These are phyloP conservation scores for Coccomyxa sp. DNA, from an alignment of 139 green algal genomes.

Conservation along the genomic window DNA sequence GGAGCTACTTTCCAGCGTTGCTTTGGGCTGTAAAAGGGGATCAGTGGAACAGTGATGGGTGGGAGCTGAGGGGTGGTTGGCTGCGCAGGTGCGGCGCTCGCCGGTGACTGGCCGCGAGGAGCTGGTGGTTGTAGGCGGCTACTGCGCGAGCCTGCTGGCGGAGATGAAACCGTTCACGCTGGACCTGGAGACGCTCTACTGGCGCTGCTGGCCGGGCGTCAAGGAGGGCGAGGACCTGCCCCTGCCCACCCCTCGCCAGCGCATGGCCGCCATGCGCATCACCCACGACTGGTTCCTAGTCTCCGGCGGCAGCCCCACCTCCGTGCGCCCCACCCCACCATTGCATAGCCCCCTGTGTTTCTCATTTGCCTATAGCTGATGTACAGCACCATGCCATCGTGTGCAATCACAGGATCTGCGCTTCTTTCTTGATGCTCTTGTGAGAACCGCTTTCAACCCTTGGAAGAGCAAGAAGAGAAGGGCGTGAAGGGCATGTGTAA, in stretches of 20 bases:
- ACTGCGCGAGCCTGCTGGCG: constrained; percentile 3
- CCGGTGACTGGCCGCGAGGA: constrained; percentile 16
- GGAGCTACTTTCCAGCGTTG: no score
- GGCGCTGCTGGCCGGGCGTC: background rate
- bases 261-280: background rate
- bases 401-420: no score
- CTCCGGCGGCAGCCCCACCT: constrained; percentile 3
- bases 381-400: background rate
- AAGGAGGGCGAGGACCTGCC: background rate
- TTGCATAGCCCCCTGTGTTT: background rate
- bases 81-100: constrained; percentile 4
- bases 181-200: constrained; percentile 18
- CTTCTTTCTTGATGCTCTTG: no score
- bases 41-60: no score
- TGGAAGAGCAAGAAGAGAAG: no score
- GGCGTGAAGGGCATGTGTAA: no score
- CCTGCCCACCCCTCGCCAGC: constrained; percentile 18
- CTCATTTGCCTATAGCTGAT: no score
- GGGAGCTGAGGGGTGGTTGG: no score
- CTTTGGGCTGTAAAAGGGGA: no score
- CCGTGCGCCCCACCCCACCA: background rate
- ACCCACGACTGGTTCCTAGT: constrained; percentile 18
- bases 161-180: constrained; percentile 15
- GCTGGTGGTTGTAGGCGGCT: constrained; percentile 22
- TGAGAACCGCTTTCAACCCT: no score